Conservation (phyloP, 306 rosid species). For the Mimosa pudica region DNA sequence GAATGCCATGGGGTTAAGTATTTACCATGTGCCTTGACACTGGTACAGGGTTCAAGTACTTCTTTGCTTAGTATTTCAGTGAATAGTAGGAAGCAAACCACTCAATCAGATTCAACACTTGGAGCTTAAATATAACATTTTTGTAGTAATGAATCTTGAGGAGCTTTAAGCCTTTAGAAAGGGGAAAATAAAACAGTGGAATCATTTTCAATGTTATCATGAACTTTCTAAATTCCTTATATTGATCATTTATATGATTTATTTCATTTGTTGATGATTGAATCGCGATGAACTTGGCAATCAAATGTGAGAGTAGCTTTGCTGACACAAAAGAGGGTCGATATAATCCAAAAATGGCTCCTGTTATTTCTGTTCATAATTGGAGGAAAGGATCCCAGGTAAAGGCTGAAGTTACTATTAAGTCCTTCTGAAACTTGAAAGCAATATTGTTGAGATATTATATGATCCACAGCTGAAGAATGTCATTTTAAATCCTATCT, state of each 20-base stretch:
- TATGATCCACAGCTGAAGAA: slow-evolving; percentile 2
- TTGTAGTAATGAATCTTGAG: slow-evolving; percentile 8
- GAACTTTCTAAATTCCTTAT: slow-evolving; percentile 1
- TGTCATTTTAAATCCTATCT: slow-evolving; percentile 36
- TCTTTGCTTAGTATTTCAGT: background rate
- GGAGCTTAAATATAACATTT: slow-evolving; percentile 2
- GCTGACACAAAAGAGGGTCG: slow-evolving; percentile 97
- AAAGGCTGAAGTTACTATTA: slow-evolving; percentile 27
- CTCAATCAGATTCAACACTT: slow-evolving; percentile 1
- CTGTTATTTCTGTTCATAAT: slow-evolving; percentile 78
- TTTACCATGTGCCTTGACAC: background rate
- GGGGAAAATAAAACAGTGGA: slow-evolving; percentile 1
- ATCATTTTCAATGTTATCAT: background rate
- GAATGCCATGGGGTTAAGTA: background rate
- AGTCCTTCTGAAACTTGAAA: slow-evolving; percentile 25
- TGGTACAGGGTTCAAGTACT: background rate
- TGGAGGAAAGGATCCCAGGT: slow-evolving; percentile 99
- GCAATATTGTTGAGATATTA: slow-evolving; percentile 3
- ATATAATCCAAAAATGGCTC: slow-evolving; percentile 92
- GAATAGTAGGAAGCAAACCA: slow-evolving; percentile 6
- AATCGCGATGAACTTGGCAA: slow-evolving; percentile 27
- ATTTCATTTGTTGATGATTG: slow-evolving; percentile 22
- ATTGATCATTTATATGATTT: background rate
- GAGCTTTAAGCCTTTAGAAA: background rate
- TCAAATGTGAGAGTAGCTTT: slow-evolving; percentile 60